A percentile compares a stretch with the other conserved stretches of the same genome.
These are phyloP conservation scores for Neonectria coccinea DNA, from an alignment of 2,329 filamentous ascomycete genomes.

Conservation along the genomic window DNA sequence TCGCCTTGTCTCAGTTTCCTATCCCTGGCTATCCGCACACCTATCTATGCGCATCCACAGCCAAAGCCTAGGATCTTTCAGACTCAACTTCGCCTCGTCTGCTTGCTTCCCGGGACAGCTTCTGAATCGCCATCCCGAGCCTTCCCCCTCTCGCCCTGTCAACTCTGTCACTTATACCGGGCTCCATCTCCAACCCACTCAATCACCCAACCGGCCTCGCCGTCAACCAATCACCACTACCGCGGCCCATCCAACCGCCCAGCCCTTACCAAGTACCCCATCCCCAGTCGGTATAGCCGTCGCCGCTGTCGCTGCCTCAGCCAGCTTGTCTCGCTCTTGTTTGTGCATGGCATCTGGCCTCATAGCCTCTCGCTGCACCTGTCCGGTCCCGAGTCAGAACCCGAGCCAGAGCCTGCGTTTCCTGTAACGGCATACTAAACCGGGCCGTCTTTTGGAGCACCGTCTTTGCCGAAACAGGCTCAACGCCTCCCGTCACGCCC, in stretches of 20 bases:
- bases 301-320: constrained; percentile 4
- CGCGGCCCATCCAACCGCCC: constrained; percentile 16
- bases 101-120: not conserved
- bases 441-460: not conserved
- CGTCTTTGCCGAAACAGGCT: not conserved
- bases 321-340: constrained; percentile 9
- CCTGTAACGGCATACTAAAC: constrained; percentile 2
- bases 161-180: constrained; percentile 25
- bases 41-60: not conserved
- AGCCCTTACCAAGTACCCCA: constrained; percentile 8
- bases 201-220: constrained; percentile 17
- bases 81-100: not conserved
- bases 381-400: not conserved
- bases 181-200: constrained; percentile 27
- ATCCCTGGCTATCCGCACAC: not conserved
- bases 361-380: constrained; percentile 3
- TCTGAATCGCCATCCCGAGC: not conserved
- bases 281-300: constrained; percentile 13
- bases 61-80: not conserved
- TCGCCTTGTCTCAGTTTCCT: not conserved
- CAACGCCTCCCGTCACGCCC: not conserved
- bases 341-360: constrained; percentile 10
- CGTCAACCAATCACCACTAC: constrained; percentile 25
- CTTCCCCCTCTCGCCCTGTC: constrained; percentile 7
- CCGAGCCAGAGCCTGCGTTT: constrained; percentile 5